These are phyloP conservation scores for Calcarisporium arbuscula DNA, from an alignment of 2,329 filamentous ascomycete genomes.

Conservation along the genomic window DNA sequence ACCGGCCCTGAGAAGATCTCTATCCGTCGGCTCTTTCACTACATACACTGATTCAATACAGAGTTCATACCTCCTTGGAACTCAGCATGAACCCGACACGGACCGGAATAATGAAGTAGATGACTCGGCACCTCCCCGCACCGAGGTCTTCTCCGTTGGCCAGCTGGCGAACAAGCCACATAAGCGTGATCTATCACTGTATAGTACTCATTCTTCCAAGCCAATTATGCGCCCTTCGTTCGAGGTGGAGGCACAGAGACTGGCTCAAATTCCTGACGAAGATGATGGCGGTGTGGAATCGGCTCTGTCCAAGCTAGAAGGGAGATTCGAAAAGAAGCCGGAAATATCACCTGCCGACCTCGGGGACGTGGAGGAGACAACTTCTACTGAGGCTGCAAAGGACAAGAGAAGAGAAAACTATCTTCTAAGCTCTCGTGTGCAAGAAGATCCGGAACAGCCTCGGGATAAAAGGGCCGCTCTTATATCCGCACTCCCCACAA, in stretches of 20 bases:
- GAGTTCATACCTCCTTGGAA: conserved; percentile 48
- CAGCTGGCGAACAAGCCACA: conserved; percentile 46
- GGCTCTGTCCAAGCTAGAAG: conserved; percentile 87
- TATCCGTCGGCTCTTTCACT: conserved; percentile 53
- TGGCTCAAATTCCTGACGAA: conserved; percentile 84
- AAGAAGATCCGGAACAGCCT: too few species aligned
- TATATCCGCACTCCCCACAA: too few species aligned
- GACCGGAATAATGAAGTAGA: neutral
- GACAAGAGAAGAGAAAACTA: conserved; percentile 38
- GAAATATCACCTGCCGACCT: too few species aligned
- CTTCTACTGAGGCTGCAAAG: too few species aligned
- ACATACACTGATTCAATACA: conserved; percentile 55
- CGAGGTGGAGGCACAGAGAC: conserved; percentile 77
- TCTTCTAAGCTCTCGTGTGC: too few species aligned
- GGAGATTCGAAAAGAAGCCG: conserved; percentile 64
- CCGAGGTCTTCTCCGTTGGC: conserved; percentile 46
- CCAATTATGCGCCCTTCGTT: conserved; percentile 69
- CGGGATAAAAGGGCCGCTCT: too few species aligned
- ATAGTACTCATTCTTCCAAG: conserved; percentile 57
- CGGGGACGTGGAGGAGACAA: neutral
- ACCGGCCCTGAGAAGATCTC: conserved; percentile 42
- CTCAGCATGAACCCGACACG: conserved; percentile 15
- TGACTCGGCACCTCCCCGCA: neutral
- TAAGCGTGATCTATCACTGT: conserved; percentile 45
- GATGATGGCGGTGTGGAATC: conserved; percentile 78